Evolutionary conservation across 352 stramenopile genomes (phyloP).

Genomic region (Phytopythium kandeliae): DNA sequence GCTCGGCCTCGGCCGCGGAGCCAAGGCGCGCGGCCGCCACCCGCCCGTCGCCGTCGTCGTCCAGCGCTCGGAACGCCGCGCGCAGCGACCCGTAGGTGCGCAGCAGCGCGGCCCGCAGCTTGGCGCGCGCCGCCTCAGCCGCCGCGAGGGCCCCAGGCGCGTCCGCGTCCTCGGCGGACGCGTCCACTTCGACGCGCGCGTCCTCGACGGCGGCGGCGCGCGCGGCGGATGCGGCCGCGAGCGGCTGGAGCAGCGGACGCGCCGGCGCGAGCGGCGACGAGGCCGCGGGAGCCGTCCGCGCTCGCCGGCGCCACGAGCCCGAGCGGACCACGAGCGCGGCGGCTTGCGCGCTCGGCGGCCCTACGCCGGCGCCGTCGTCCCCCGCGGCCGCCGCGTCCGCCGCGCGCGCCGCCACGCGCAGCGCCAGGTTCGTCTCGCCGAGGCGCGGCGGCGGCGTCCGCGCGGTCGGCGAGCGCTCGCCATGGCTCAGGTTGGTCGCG

Average conservation of each 20-base stretch:
- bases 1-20: conserved; percentile 68
- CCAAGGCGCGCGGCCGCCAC: conserved; percentile 73
- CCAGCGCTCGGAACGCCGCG: conserved; percentile 70
- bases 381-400: background rate
- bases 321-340: conserved; percentile 1
- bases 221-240: no score
- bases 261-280: no score
- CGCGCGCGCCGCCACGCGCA: conserved; percentile 28
- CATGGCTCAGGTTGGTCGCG: conserved; percentile 51
- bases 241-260: background rate
- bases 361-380: background rate
- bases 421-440: conserved; percentile 38
- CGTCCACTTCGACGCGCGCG: no score
- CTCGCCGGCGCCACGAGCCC: conserved; percentile 6
- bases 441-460: conserved; percentile 19
- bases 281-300: background rate
- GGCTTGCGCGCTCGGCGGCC: background rate
- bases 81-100: conserved; percentile 74
- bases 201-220: no score
- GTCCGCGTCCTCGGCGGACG: no score
- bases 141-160: no score
- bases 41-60: conserved; percentile 52
- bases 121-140: conserved; percentile 37
- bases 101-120: conserved; percentile 60
- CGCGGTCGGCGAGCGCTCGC: conserved; percentile 14